Evolutionary conservation across 1,284 basidiomycete species (phyloP).

Genomic region (Cryptococcus floricola): DNA sequence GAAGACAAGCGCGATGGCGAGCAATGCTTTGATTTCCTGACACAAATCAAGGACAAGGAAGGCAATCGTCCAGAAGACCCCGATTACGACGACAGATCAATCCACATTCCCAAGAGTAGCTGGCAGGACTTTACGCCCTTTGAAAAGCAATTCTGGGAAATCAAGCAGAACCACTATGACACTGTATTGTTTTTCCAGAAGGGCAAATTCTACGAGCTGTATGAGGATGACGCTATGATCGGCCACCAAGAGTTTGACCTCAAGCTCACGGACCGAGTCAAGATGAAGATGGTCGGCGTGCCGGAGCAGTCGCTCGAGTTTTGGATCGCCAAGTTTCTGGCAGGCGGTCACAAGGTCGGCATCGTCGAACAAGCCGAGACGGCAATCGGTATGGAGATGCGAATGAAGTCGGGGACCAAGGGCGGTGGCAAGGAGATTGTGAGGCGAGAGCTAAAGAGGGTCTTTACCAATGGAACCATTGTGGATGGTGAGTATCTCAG

Average conservation of each 20-base stretch:
- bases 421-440: constrained; percentile 62
- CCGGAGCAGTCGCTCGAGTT: constrained; percentile 87
- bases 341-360: constrained; percentile 86
- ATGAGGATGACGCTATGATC: constrained; percentile 85
- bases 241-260: constrained; percentile 90
- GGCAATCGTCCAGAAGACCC: constrained; percentile 68
- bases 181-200: constrained; percentile 97
- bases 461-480: constrained; percentile 94
- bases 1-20: constrained; percentile 76
- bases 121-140: constrained; percentile 92
- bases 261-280: constrained; percentile 67
- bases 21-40: constrained; percentile 76
- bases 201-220: constrained; percentile 60
- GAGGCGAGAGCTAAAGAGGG: constrained; percentile 83
- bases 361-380: constrained; percentile 97
- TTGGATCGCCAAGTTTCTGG: constrained; percentile 53
- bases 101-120: constrained; percentile 72
- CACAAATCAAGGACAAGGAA: constrained; percentile 64
- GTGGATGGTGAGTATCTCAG: constrained; percentile 84
- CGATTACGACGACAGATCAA: constrained; percentile 88
- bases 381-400: constrained; percentile 62
- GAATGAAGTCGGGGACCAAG: constrained; percentile 47
- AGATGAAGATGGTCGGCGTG: constrained; percentile 99
- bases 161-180: constrained; percentile 92
- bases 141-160: constrained; percentile 90